Conservation (phyloP, 2,329 filamentous ascomycete species). For the Colletotrichum endophyticum region DNA sequence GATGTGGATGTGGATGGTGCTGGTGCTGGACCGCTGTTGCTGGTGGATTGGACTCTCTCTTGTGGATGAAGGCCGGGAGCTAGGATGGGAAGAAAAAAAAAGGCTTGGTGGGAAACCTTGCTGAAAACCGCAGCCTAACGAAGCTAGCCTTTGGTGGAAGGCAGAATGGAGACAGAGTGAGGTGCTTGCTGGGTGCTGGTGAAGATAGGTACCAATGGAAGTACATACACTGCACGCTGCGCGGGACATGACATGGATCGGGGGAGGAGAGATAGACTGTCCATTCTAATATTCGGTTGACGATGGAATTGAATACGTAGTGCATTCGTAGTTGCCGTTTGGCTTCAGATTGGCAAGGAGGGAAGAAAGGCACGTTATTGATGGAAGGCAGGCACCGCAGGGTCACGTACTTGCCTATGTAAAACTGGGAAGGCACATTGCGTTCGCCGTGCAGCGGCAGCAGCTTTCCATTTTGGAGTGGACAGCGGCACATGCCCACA, state of each 20-base stretch:
- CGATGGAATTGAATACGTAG: not conserved
- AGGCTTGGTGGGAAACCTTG: constrained; percentile 1
- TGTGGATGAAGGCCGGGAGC: constrained; percentile 3
- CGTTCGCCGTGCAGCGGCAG: not conserved
- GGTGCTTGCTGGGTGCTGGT: not conserved
- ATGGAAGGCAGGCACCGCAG: not conserved
- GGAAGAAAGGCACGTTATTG: not conserved
- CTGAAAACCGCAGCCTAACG: not conserved
- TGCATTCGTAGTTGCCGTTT: not conserved
- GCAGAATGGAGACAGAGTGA: not conserved
- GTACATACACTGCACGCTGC: not conserved
- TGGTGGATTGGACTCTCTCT: not conserved
- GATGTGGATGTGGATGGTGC: not conserved
- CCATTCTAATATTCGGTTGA: not conserved
- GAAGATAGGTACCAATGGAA: not conserved
- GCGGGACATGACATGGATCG: not conserved
- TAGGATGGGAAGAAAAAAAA: constrained; percentile 1
- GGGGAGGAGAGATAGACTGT: not conserved
- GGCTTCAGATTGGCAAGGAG: not conserved
- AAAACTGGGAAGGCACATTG: not conserved
- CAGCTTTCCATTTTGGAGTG: not conserved
- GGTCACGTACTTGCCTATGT: not conserved
- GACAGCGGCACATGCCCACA: not conserved
- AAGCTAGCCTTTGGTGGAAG: not conserved
- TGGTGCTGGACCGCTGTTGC: not conserved